These are phyloP conservation scores for Candida silvicultrix DNA, from an alignment of 805 yeast genomes.

Conservation along the genomic window DNA sequence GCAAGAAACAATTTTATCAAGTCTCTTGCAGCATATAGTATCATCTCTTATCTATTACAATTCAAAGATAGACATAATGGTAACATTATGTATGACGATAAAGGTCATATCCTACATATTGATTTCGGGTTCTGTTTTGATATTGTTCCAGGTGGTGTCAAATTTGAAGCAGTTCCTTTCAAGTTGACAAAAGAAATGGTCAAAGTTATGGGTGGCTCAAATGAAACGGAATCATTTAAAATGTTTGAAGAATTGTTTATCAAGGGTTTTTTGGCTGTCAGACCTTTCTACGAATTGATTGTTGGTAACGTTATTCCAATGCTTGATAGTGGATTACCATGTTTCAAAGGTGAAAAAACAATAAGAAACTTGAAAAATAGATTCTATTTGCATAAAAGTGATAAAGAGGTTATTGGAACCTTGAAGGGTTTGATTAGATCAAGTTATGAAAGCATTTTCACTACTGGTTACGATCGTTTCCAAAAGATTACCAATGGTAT, in stretches of 20 bases:
- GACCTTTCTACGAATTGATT: slow-evolving; percentile 84
- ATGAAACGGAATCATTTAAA: slow-evolving; percentile 75
- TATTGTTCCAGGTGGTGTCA: slow-evolving; percentile 98
- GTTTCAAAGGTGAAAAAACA: slow-evolving; percentile 81
- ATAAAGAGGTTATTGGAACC: slow-evolving; percentile 75
- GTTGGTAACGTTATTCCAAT: slow-evolving; percentile 84
- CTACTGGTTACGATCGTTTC: slow-evolving; percentile 96
- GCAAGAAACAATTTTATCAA: slow-evolving; percentile 92
- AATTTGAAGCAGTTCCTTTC: slow-evolving; percentile 97
- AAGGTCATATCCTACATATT: slow-evolving; percentile 92
- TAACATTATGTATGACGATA: slow-evolving; percentile 91
- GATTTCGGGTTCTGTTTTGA: slow-evolving; percentile 99
- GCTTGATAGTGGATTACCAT: slow-evolving; percentile 93
- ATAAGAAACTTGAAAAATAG: slow-evolving; percentile 70
- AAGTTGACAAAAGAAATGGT: slow-evolving; percentile 96
- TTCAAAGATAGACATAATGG: slow-evolving; percentile 98
- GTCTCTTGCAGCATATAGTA: slow-evolving; percentile 90
- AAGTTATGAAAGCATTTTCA: slow-evolving; percentile 81
- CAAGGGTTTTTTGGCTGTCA: slow-evolving; percentile 81
- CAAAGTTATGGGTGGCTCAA: slow-evolving; percentile 88
- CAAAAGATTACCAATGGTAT: slow-evolving; percentile 95
- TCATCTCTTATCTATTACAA: slow-evolving; percentile 84
- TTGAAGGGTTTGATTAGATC: slow-evolving; percentile 73
- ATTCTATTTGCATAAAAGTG: slow-evolving; percentile 75
- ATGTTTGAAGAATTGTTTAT: slow-evolving; percentile 96